phyloP scores from a whole-genome alignment of 495 filamentous ascomycete species.

The Mycothermus thermophilus region DNA sequence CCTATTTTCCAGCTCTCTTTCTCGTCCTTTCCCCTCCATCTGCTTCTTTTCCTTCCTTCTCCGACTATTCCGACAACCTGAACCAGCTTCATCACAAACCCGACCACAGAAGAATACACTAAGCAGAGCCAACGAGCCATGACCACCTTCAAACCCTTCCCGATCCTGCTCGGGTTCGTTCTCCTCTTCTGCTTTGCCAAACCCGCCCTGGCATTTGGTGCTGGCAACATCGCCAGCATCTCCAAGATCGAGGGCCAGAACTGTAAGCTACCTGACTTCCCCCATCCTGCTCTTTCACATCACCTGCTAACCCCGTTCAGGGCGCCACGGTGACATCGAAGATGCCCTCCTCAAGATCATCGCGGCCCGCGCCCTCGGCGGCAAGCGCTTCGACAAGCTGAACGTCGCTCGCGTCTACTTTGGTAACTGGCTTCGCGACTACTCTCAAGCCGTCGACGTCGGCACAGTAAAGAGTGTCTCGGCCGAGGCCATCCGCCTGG shows the following conservation, averaged over 20 bases:
- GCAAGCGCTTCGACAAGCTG: conserved; percentile 77
- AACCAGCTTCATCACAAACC: neutral
- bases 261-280: conserved; percentile 28
- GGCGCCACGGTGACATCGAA: conserved; percentile 94
- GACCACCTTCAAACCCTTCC: conserved; percentile 28
- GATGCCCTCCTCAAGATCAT: conserved; percentile 64
- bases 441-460: conserved; percentile 70
- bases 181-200: conserved; percentile 46
- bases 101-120: too few relatives aligned
- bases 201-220: conserved; percentile 68
- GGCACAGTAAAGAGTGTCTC: conserved; percentile 80
- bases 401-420: conserved; percentile 77
- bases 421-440: conserved; percentile 85
- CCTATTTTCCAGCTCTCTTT: too few relatives aligned
- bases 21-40: neutral
- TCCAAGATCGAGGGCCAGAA: conserved; percentile 71
- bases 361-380: conserved; percentile 63
- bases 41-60: neutral
- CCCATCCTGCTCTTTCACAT: neutral
- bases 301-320: conserved; percentile 11
- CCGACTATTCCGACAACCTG: neutral
- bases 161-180: conserved; percentile 32
- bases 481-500: conserved; percentile 74
- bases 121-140: too few relatives aligned
- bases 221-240: conserved; percentile 67